A percentile compares a stretch with the other conserved stretches of the same genome.
Conservation (phyloP, 148 eudicot genomes). For the Beta vulgaris region DNA sequence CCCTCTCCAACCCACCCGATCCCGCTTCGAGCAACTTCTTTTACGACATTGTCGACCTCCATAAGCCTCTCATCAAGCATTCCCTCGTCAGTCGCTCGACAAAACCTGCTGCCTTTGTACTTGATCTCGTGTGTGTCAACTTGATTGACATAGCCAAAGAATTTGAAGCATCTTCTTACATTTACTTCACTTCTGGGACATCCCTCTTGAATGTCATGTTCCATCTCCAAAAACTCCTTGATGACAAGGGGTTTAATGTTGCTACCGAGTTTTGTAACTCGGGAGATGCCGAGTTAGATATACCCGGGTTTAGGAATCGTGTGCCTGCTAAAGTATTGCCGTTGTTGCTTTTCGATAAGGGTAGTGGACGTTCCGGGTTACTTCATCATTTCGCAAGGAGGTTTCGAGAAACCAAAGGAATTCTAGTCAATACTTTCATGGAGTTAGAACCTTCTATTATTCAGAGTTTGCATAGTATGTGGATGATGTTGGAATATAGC, state of each 20-base stretch:
- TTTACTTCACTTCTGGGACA: constrained; percentile 32
- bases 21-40: not conserved
- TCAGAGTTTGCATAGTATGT: not conserved
- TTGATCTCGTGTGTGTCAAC: constrained; percentile 32
- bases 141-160: constrained; percentile 33
- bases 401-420: constrained; percentile 36
- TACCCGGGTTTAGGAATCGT: constrained; percentile 25
- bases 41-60: not conserved
- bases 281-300: not conserved
- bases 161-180: constrained; percentile 29
- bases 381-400: not conserved
- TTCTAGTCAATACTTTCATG: constrained; percentile 41
- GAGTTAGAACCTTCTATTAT: constrained; percentile 38
- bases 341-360: constrained; percentile 10
- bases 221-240: constrained; percentile 9
- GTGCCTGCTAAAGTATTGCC: constrained; percentile 27
- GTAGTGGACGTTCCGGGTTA: constrained; percentile 1
- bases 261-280: not conserved
- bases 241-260: constrained; percentile 14
- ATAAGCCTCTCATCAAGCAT: constrained; percentile 27
- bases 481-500: not conserved
- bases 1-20: constrained; percentile 18
- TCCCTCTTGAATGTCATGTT: constrained; percentile 13
- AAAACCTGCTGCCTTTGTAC: constrained; percentile 25
- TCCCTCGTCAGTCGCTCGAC: constrained; percentile 10